phyloP scores from a whole-genome alignment of 805 yeast species.

The Yamadazyma paraphyllophila region DNA sequence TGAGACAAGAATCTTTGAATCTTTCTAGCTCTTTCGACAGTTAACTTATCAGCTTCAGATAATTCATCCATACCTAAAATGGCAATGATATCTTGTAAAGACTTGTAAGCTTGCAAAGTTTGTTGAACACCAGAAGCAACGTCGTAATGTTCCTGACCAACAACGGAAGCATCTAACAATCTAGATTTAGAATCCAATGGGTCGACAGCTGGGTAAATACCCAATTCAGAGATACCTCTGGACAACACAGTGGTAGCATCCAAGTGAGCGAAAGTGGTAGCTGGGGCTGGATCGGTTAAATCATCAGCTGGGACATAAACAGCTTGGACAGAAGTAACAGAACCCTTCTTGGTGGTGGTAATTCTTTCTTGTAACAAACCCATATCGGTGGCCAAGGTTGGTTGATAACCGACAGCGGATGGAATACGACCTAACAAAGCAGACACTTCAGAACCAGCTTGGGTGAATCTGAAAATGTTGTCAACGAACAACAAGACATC shows the following conservation, averaged over 20 bases:
- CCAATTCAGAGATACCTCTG: slow-evolving; percentile 99
- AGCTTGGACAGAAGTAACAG: slow-evolving; percentile 99
- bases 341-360: slow-evolving; percentile 99
- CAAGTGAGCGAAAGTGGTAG: slow-evolving; percentile 99
- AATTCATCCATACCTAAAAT: slow-evolving; percentile 99
- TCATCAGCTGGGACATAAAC: slow-evolving; percentile 99
- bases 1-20: slow-evolving; percentile 99
- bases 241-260: slow-evolving; percentile 99
- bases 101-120: slow-evolving; percentile 99
- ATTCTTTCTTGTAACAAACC: slow-evolving; percentile 99
- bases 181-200: slow-evolving; percentile 99
- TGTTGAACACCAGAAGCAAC: slow-evolving; percentile 95
- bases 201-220: slow-evolving; percentile 99
- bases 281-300: slow-evolving; percentile 99
- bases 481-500: slow-evolving; percentile 99
- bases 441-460: slow-evolving; percentile 99
- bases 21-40: slow-evolving; percentile 99
- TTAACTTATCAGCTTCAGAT: slow-evolving; percentile 96
- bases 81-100: slow-evolving; percentile 99
- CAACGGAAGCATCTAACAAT: slow-evolving; percentile 94
- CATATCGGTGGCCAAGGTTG: slow-evolving; percentile 99
- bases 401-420: slow-evolving; percentile 99
- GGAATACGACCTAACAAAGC: slow-evolving; percentile 99
- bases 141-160: slow-evolving; percentile 98
- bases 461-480: slow-evolving; percentile 99